Evolutionary conservation across 768 basidiomycete species (phyloP), one percentile per base, ranked within the genome.

Genomic region (Mrakia gelida): DNA sequence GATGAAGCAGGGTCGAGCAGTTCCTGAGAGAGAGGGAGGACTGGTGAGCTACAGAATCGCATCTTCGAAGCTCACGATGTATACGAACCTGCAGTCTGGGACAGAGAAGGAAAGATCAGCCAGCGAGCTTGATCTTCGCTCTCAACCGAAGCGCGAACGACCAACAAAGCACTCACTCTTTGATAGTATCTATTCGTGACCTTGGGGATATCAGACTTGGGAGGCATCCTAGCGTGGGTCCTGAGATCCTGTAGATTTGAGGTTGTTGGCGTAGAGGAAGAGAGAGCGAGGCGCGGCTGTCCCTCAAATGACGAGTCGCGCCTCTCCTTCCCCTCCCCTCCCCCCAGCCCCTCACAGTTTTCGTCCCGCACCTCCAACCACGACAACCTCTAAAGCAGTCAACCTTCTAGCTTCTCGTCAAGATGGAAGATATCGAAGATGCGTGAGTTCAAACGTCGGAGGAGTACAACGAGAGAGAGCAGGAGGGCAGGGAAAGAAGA

Each of bases 1-100:
- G 28, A 79, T 71, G 52, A 54, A 79, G 75, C 78, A 79, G 6
- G 78, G 68, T 38, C 74, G 74, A 32, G 74, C 59, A n/a, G 78
- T 79, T 30, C 78, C 78, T 75, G 41, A 4, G 16, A 10, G 15
- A 18, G 1, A 56, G 52, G 73, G 6, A 38, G 38, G 67, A 11
- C n/a, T 45, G 15, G 8, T 70, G 38, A 70, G 67, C 26, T 38
- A 18, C 63, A 65, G 1, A 6, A 8, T 7, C 28, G 30, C 7
- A 13, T 61, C 23, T 11, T 16, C 2, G 26, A 21, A 41, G 26
- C 16, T 41, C 21, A 43, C 23, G 16, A 10, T 11, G 67, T 23
- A 18, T 21, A 68, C 62, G 18, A 18, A 54, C 28, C 49, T 26
- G 38, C 65, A 3, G 49, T 67, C 63, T 52, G 75, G 4, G 4